Evolutionary conservation across 2,329 filamentous ascomycete species (phyloP), one percentile per base, ranked within the genome.

Genomic region (Fusarium sp.): DNA sequence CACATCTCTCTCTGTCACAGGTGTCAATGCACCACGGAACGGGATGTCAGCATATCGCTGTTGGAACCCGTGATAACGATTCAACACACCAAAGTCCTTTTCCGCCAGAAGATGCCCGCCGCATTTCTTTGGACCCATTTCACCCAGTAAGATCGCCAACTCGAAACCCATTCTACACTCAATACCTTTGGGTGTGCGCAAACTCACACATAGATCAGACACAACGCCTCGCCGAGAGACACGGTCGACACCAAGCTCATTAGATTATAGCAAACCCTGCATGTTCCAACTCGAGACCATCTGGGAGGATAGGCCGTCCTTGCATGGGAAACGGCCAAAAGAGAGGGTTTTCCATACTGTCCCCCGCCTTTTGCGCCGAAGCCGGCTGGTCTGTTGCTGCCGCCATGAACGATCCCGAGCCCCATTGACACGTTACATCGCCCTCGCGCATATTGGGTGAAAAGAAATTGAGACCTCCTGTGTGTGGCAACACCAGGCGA

Each of bases 281-380:
- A 30, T 84, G 80, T 67, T 82, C 78, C 52, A 88, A 70, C 49
- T 82, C 78, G 30, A 79, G 71, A 1, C 84, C 84, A 1, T 75
- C 78, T 0, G 84, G 82, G 27, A 88, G 66, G 58, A 87, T 84
- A 4, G 86, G 85, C 22, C 85, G 79, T 0, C 86, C 86, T 67
- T 88, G 86, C 83, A 87, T 84, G 0, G 86, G 86, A 62, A 88
- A 88, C 1, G 86, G 85, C 86, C 86, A 88, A 68, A 88, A 88
- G 3, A 88, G 76, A 19, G 85, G 85, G 55, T 87, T 87, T 60
- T 85, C 82, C 63, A 82, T 74, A 20, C 71, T 76, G 22, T 81
- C 80, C 0, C 79, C 79, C 9, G 75, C 53, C 37, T 72, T 72
- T 48, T 74, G 71, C 7, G 75, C 62, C 2, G 25, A 61, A 2